These are phyloP conservation scores for Colletotrichum chlorophyti DNA, from an alignment of 2,329 filamentous ascomycete genomes.

Conservation along the genomic window DNA sequence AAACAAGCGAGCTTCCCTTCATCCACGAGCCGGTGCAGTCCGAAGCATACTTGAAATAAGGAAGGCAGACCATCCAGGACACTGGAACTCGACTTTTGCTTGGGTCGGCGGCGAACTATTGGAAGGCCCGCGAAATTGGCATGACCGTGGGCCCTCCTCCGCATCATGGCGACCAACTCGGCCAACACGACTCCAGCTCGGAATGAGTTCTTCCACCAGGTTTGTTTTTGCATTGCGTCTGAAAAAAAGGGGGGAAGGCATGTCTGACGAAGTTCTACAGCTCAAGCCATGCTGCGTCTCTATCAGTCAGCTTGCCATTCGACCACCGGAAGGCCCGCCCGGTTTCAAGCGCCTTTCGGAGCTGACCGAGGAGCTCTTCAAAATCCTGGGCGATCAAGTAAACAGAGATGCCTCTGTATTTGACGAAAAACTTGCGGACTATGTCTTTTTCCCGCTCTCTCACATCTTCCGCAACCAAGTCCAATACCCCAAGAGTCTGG, in stretches of 20 bases:
- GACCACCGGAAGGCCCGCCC: conserved; percentile 49
- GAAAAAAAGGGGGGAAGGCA: too few species aligned
- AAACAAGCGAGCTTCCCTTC: too few species aligned
- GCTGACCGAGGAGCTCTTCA: conserved; percentile 52
- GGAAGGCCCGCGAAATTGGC: not conserved
- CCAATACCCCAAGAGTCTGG: conserved; percentile 70
- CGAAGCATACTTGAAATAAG: too few species aligned
- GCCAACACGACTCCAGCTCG: conserved; percentile 30
- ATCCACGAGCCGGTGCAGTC: too few species aligned
- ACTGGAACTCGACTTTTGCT: too few species aligned
- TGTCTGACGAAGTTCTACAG: conserved; percentile 42
- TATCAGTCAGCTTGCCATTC: conserved; percentile 64
- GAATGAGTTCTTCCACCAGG: conserved; percentile 46
- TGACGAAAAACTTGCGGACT: conserved; percentile 87
- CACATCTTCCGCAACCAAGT: conserved; percentile 82
- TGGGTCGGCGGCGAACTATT: too few species aligned
- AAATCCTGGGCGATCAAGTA: conserved; percentile 53
- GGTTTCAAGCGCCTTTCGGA: conserved; percentile 51
- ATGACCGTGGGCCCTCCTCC: not conserved
- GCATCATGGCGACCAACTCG: conserved; percentile 21
- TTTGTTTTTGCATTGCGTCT: too few species aligned
- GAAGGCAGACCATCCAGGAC: too few species aligned
- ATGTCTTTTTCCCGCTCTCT: conserved; percentile 91
- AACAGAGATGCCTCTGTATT: conserved; percentile 57
- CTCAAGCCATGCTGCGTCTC: conserved; percentile 69